Evolutionary conservation across 2,329 filamentous ascomycete genomes (phyloP), one percentile per base, ranked within the genome.

Genomic region (Aspergillus ustus): DNA sequence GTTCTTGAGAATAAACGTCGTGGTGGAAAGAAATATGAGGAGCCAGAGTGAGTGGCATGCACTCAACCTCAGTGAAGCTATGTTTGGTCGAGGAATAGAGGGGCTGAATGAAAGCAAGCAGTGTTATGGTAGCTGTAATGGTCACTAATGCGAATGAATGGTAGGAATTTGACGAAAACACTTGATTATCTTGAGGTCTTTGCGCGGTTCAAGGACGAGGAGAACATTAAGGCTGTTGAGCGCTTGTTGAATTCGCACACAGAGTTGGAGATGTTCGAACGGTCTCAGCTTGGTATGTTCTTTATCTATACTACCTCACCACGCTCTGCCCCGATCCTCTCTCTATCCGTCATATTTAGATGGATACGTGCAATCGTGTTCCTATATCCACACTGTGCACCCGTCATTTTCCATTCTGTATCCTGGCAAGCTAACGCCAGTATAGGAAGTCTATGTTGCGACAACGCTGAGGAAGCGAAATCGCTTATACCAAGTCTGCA

Each of bases 191-290:
- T 98, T 57, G 93, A 97, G 71, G 89, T 93, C 65, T 99, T 99
- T 79, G 91, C 93, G 19, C 91, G 95, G 40, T 98, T 98, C 85
- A 96, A 97, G 81, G 89, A 93, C 72, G 93, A 94, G 77, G 92
- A 96, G 77, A 95, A 95, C 68, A 91, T 97, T 73, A 91, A 97
- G 80, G 91, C 92, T n/a, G 92, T 98, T 34, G 93, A 96, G 79
- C 88, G 92, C 62, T 82, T 97, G 70, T 85, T 97, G 66, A 91
- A 91, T 68, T 86, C 89, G 61, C 90, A 92, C 73, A 79, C 77
- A 28, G 88, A 92, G 75, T 82, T 99, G 69, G 91, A 92, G 72
- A 91, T 93, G 76, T 98, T 98, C 75, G 95, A 99, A 84, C 87
- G 92, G 71, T 93, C 92, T 49, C 92, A 97, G 80, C 84, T 98